These are phyloP conservation scores for Penicillium soppii DNA, from an alignment of 495 filamentous ascomycete species.

Conservation along the genomic window DNA sequence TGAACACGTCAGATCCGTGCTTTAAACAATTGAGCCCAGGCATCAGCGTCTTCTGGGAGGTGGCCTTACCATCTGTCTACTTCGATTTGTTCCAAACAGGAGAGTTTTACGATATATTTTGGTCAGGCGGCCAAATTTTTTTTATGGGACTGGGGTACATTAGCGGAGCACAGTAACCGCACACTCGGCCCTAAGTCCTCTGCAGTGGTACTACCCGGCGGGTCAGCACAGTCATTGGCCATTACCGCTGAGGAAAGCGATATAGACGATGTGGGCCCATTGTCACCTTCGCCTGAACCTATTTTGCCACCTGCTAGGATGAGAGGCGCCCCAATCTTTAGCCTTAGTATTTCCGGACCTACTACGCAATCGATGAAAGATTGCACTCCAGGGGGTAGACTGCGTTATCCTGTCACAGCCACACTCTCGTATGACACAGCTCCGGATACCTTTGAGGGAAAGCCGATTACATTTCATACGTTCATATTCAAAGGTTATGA, in stretches of 20 bases:
- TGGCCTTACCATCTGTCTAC: constrained; percentile 1
- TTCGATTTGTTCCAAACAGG: constrained; percentile 1
- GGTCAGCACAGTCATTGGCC: background rate
- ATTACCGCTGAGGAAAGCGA: constrained; percentile 4
- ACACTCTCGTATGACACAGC: constrained; percentile 2
- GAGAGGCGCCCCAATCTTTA: constrained; percentile 1
- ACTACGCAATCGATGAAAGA: constrained; percentile 6
- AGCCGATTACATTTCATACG: constrained; percentile 3
- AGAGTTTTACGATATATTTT: constrained; percentile 1
- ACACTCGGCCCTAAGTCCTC: background rate
- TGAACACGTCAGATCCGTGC: constrained; percentile 1
- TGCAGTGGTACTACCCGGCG: background rate
- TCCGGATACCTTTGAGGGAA: background rate
- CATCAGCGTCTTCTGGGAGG: constrained; percentile 1
- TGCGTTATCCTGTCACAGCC: constrained; percentile 2
- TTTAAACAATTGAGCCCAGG: constrained; percentile 5
- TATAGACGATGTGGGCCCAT: background rate
- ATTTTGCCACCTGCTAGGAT: background rate
- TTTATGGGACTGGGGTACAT: constrained; percentile 10
- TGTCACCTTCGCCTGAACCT: constrained; percentile 2
- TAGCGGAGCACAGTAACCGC: background rate
- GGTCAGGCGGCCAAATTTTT: constrained; percentile 5
- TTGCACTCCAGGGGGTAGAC: background rate
- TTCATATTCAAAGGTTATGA: background rate
- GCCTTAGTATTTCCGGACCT: constrained; percentile 2